Conservation (phyloP, 2,329 filamentous ascomycete species). For the Pyricularia pennisetigena region DNA sequence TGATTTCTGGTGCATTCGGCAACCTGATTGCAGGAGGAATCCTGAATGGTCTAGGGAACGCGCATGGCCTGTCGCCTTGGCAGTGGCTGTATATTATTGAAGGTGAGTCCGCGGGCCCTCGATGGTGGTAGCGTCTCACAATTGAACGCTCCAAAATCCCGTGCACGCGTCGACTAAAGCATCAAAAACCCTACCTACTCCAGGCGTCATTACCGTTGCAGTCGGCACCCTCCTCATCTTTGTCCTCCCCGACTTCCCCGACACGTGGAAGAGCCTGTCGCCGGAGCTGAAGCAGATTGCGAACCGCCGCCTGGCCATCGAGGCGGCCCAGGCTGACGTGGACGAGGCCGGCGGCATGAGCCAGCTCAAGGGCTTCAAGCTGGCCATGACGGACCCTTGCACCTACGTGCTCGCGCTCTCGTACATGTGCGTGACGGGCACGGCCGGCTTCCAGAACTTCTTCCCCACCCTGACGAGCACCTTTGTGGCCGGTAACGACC, state of each 20-base stretch:
- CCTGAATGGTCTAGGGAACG: neutral
- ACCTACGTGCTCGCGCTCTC: conserved; percentile 44
- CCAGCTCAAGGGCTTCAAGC: conserved; percentile 13
- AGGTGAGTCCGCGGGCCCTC: too few relatives aligned
- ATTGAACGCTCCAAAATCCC: too few relatives aligned
- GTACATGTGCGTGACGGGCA: conserved; percentile 40
- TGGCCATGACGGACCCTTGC: conserved; percentile 21
- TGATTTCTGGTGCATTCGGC: conserved; percentile 58
- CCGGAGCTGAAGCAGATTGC: conserved; percentile 12
- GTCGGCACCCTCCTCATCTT: conserved; percentile 8
- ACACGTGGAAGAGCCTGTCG: conserved; percentile 10
- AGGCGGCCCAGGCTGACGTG: conserved; percentile 15
- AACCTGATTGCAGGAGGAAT: conserved; percentile 52
- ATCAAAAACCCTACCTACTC: too few relatives aligned
- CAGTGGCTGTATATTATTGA: neutral
- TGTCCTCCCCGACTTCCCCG: conserved; percentile 11
- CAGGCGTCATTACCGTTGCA: conserved; percentile 19
- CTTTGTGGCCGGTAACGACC: conserved; percentile 37
- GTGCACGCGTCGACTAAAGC: too few relatives aligned
- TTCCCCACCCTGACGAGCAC: conserved; percentile 55
- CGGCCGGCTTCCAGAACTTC: conserved; percentile 54
- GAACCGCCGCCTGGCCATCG: conserved; percentile 9
- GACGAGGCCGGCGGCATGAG: conserved; percentile 9
- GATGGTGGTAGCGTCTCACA: too few relatives aligned
- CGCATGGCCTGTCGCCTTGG: neutral